These are phyloP conservation scores for Sordaria brevicollis DNA, from an alignment of 495 filamentous ascomycete genomes.

Conservation along the genomic window DNA sequence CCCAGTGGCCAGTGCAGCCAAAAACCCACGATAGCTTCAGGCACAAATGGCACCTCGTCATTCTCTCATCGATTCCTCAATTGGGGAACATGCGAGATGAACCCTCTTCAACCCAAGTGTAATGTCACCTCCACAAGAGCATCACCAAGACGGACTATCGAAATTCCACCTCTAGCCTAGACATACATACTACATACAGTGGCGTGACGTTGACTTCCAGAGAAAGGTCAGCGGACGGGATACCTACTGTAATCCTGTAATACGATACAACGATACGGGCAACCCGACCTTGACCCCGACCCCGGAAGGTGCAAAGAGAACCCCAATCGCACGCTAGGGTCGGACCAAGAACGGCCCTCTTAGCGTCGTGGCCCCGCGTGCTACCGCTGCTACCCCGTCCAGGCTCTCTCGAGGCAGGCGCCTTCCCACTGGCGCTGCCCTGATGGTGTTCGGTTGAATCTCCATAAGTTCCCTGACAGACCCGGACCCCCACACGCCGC, in stretches of 20 bases:
- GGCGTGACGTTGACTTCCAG: not conserved
- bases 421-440: not conserved
- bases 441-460: not conserved
- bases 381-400: not conserved
- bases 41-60: not conserved
- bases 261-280: not conserved
- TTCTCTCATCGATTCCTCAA: not conserved
- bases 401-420: not conserved
- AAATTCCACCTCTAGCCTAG: not conserved
- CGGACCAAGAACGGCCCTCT: not conserved
- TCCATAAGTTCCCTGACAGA: constrained; percentile 7
- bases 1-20: no score
- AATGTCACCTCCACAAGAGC: not conserved
- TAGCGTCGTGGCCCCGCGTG: not conserved
- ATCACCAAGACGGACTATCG: not conserved
- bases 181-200: not conserved
- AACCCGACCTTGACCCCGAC: not conserved
- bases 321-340: not conserved
- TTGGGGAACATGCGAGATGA: not conserved
- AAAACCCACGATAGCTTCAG: not conserved
- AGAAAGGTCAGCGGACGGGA: not conserved
- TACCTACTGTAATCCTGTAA: not conserved
- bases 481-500: constrained; percentile 27
- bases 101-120: not conserved
- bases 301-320: not conserved